These are phyloP conservation scores for Yamadazyma olivae DNA, from an alignment of 805 yeast species.

Conservation along the genomic window DNA sequence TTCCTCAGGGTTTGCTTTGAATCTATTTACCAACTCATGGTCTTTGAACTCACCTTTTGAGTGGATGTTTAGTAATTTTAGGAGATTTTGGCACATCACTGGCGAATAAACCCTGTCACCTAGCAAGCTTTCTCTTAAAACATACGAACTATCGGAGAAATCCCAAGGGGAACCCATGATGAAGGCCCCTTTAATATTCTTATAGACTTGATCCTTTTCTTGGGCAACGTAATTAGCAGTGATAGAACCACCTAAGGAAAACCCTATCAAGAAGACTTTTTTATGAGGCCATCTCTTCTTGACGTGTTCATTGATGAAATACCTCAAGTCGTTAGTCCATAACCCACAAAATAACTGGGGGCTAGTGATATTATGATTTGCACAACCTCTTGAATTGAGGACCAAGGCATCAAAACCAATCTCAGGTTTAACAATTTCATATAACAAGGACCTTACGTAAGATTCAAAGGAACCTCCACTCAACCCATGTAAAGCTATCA, in stretches of 20 bases:
- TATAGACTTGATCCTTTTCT: conserved; percentile 46
- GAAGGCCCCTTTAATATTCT: conserved; percentile 55
- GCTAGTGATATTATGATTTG: conserved; percentile 67
- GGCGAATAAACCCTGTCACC: conserved; percentile 42
- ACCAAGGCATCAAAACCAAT: conserved; percentile 54
- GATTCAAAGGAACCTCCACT: conserved; percentile 83
- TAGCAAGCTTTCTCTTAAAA: conserved; percentile 38
- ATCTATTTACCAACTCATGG: conserved; percentile 23
- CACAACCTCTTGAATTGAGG: conserved; percentile 73
- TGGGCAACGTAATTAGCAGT: conserved; percentile 68
- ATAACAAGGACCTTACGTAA: conserved; percentile 56
- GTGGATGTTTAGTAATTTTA: conserved; percentile 30
- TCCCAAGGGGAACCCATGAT: conserved; percentile 75
- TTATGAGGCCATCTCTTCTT: conserved; percentile 55
- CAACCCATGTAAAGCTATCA: conserved; percentile 66
- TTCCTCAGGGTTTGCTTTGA: conserved; percentile 25
- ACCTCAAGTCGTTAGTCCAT: conserved; percentile 67
- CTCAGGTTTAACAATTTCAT: conserved; percentile 36
- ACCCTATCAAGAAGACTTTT: conserved; percentile 64
- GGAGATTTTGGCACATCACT: conserved; percentile 37
- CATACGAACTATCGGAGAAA: conserved; percentile 50
- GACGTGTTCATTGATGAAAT: conserved; percentile 50
- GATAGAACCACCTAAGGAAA: conserved; percentile 70
- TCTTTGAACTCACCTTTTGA: conserved; percentile 23
- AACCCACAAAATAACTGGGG: conserved; percentile 66